Base-by-base conservation (phyloP, 345 rosid genomes). In the Firmiana major region DNA sequence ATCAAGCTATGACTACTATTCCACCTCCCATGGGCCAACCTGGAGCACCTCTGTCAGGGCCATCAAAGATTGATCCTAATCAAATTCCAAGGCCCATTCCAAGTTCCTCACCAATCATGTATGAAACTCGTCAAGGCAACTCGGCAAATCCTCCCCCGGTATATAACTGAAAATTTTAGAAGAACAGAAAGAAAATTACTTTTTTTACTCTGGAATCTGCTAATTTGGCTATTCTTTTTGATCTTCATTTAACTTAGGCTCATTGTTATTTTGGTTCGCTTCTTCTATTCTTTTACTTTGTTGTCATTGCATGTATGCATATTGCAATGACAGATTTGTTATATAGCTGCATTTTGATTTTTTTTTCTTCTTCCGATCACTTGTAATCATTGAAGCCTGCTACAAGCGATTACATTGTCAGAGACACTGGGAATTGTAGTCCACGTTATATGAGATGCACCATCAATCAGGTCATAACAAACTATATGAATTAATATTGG, bases 361-460 rank as follows among this genome's bases (percentile, higher is more conserved):
- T 67, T 31, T 42, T 57, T 76, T 69, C 53, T 34, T 46, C 34
- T 76, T 70, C 65, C 79, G 16, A 73, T 75, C 76, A 54, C 69
- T 21, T 84, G 34, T 77, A 74, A 76, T 75, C 67, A 75, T 79
- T 74, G 77, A 89, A 96, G 99, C 95, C 98, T 80, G 97, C 94
- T 28, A 88, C 95, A 63, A 92, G 93, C 81, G 98, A 94, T 78
- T 96, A 88, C 85, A 91, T 94, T 60, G 94, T 82, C 64, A 83
- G 86, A 81, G 99, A 96, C 86, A 90, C 92, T 0, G 98, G 98
- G 72, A 96, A 93, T 82, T 94, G 97, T 81, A 96, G 99, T 87
- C 99, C 99, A 48, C 99, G 98, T 78, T 90, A 88, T 88, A 91
- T 96, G 95, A 90, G 99, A 86, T 96, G 97, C 82, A 94, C 99